A percentile compares a stretch with the other conserved stretches of the same genome.
Conservation (phyloP, 495 filamentous ascomycete genomes). For the Tuber melanosporum region DNA sequence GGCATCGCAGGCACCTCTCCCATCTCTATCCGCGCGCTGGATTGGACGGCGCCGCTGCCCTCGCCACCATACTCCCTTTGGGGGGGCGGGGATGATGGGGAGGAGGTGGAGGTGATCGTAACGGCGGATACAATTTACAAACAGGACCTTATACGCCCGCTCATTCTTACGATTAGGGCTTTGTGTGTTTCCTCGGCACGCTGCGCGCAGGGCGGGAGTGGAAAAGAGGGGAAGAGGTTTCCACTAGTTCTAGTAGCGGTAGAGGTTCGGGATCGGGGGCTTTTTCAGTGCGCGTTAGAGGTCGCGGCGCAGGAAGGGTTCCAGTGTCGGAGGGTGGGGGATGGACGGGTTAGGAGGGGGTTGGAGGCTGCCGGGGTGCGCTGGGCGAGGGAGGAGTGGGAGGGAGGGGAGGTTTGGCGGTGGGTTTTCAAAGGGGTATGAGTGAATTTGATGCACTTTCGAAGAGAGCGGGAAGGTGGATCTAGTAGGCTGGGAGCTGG, state of each 20-base stretch:
- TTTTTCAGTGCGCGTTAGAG: conserved; percentile 16
- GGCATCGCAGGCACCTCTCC: background rate
- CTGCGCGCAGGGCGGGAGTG: background rate
- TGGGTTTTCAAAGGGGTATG: conserved; percentile 29
- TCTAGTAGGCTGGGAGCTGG: background rate
- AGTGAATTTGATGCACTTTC: background rate
- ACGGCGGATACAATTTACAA: conserved; percentile 39
- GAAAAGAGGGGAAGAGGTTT: conserved; percentile 4
- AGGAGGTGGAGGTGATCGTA: conserved; percentile 22
- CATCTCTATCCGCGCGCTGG: background rate
- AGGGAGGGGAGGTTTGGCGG: conserved; percentile 43
- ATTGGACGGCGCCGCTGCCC: background rate
- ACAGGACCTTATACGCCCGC: conserved; percentile 15
- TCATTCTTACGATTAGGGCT: conserved; percentile 23
- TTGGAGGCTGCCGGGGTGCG: conserved; percentile 36
- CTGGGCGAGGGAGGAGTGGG: conserved; percentile 43
- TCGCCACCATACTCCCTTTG: background rate
- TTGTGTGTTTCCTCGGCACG: conserved; percentile 18
- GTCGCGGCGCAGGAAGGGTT: conserved; percentile 24
- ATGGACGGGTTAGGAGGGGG: conserved; percentile 45
- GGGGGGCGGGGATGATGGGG: background rate
- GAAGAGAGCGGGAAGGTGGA: background rate
- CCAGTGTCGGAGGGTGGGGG: conserved; percentile 29
- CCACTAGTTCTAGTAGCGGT: conserved; percentile 31
- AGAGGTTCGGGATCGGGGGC: conserved; percentile 29